Percentiles rank a stretch among this genome's conserved stretches.
Evolutionary conservation across 2,329 filamentous ascomycete species (phyloP).

Genomic region (Ascochyta pisi): DNA sequence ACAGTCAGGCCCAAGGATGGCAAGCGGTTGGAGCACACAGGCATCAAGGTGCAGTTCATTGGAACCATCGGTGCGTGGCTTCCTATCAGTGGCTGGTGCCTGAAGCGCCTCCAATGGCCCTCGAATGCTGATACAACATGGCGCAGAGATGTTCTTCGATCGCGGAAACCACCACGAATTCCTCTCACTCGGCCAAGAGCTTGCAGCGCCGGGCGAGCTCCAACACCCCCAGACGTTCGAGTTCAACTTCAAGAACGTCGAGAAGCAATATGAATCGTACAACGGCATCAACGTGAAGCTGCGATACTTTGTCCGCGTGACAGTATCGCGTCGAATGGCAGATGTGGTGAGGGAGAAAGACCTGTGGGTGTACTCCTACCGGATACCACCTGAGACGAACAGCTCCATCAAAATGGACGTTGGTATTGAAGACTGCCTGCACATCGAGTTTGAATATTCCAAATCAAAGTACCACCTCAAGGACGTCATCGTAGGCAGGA

Average conservation of each 20-base stretch:
- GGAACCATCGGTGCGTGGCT: slow-evolving; percentile 82
- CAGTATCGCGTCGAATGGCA: slow-evolving; percentile 94
- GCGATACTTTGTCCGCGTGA: slow-evolving; percentile 97
- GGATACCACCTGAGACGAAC: slow-evolving; percentile 97
- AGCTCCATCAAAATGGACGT: slow-evolving; percentile 99
- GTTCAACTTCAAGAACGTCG: slow-evolving; percentile 99
- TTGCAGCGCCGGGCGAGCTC: slow-evolving; percentile 94
- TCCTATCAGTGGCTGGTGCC: slow-evolving; percentile 2
- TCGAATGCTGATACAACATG: slow-evolving; percentile 19
- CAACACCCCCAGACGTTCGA: slow-evolving; percentile 98
- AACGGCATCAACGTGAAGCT: slow-evolving; percentile 99
- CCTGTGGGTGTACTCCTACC: slow-evolving; percentile 99
- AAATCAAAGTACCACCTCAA: slow-evolving; percentile 99
- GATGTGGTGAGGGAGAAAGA: slow-evolving; percentile 99
- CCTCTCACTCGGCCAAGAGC: slow-evolving; percentile 93
- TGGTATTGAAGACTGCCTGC: slow-evolving; percentile 97
- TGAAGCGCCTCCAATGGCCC: not conserved
- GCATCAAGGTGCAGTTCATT: slow-evolving; percentile 99
- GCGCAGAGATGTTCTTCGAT: slow-evolving; percentile 97
- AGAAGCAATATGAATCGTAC: slow-evolving; percentile 99
- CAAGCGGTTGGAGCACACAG: slow-evolving; percentile 95
- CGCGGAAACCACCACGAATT: slow-evolving; percentile 99
- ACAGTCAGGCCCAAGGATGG: slow-evolving; percentile 97
- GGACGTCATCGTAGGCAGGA: slow-evolving; percentile 97
- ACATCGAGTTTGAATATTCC: slow-evolving; percentile 99